Evolutionary conservation across 2,329 filamentous ascomycete genomes (phyloP), one percentile per base, ranked within the genome.

Genomic region (Capronia americana): DNA sequence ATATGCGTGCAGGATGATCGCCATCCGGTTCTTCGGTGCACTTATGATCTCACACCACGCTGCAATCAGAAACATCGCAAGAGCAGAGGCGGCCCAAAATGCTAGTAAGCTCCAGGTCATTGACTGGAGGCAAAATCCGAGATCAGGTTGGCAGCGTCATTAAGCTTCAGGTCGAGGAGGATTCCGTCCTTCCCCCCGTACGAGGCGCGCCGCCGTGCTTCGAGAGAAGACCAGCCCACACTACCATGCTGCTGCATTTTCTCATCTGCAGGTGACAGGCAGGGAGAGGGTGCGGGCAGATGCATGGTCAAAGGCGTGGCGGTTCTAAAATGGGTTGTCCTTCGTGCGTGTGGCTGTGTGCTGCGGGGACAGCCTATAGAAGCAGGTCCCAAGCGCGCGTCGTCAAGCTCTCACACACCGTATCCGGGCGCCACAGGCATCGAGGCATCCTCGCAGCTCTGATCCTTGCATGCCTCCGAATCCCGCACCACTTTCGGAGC

Each of bases 141-240:
- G 57, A 57, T 60, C 58, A 68, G 54, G 55, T 64, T 46, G 32
- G 62, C 57, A 50, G 51, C 50, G 59, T 51, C 66, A 53, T 65
- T 65, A 63, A 65, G 58, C 63, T 68, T 65, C 28, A 59, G 55
- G 54, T 32, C 48, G 63, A 51, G 20, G n/a, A 48, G 34, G 7
- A 14, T 57, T 63, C 63, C 66, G 51, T 53, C 58, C 26, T 55
- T 59, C 62, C 62, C 46, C 62, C 62, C 58, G 65, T 30, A 62
- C 48, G 32, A 56, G 54, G 28, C 24, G 28, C 54, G 61, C 50
- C 20, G 34, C 28, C 30, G 50, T 32, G 51, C 34, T n/a, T 20
- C 17, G 28, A 55, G 10, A 30, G 53, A 17, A 11, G 28, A 34
- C 53, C 23, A 12, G 53, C 28, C 23, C 20, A 24, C 48, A 53